Base-by-base conservation (phyloP, 75 land plant genomes). In the Ceratopteris richardii region DNA sequence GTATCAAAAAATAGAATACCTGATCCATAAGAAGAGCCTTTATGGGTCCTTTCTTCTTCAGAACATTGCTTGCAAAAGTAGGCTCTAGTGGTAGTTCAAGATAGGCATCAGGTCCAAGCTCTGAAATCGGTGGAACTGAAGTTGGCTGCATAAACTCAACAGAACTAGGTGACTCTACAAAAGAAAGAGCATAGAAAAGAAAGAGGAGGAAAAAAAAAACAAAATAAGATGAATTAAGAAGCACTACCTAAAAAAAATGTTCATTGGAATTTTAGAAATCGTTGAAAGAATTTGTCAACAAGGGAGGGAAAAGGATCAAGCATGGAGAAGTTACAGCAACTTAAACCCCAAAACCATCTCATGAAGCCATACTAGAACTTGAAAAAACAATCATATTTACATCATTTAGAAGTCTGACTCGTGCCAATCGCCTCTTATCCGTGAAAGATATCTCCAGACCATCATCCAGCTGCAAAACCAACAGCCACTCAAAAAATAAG, bases 341-440 rank as follows among this genome's bases (percentile, higher is more conserved):
- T n/a, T n/a, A n/a, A n/a, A n/a, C n/a, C n/a, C n/a, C n/a, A n/a
- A n/a, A n/a, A n/a, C n/a, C n/a, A n/a, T n/a, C n/a, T n/a, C n/a
- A n/a, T n/a, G n/a, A n/a, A n/a, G n/a, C n/a, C n/a, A n/a, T n/a
- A n/a, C n/a, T n/a, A n/a, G n/a, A n/a, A n/a, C n/a, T n/a, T n/a
- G n/a, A n/a, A 2, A 10, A 13, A 12, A 46, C 2, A 18, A 21
- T 5, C 4, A 6, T n/a, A 46, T 28, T 52, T 83, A 94, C 98
- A 86, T 86, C 75, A 50, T 74, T 46, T 12, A 94, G 83, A 64
- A 90, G 77, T 44, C 96, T 86, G 37, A 90, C 91, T 69, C 79
- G 80, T 9, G 98, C 98, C 75, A 94, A 83, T 43, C 98, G 82
- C 70, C 98, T 85, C 61, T 85, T 86, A 50, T 94, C 98, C 30